Percentiles rank a stretch among this genome's conserved stretches.
phyloP scores from a whole-genome alignment of 108 stramenopile species.

The Skeletonema potamos region DNA sequence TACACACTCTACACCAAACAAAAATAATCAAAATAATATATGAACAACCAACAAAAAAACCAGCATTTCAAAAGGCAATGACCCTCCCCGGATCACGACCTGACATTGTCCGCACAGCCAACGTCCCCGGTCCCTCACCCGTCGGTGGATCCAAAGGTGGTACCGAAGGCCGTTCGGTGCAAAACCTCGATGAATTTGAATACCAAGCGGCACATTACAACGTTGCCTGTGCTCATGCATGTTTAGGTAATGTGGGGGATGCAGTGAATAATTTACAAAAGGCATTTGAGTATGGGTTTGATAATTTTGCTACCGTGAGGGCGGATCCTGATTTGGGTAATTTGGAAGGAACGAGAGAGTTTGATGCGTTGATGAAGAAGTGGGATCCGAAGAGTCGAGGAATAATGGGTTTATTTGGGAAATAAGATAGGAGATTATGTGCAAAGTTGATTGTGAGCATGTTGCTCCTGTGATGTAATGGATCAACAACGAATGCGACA shows the following conservation, averaged over 20 bases:
- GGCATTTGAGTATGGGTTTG: slow-evolving; percentile 79
- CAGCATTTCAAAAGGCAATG: slow-evolving; percentile 76
- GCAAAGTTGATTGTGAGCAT: too few relatives aligned
- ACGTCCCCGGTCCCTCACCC: slow-evolving; percentile 70
- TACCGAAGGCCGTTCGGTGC: slow-evolving; percentile 46
- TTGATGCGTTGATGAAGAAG: slow-evolving; percentile 28
- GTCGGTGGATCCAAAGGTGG: slow-evolving; percentile 78
- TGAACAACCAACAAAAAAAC: not conserved
- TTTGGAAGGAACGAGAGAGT: slow-evolving; percentile 50
- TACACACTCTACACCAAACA: not conserved
- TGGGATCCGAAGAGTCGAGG: slow-evolving; percentile 3
- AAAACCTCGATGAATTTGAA: slow-evolving; percentile 78
- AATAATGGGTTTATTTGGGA: slow-evolving; percentile 38
- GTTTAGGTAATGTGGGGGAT: slow-evolving; percentile 61
- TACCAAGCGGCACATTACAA: slow-evolving; percentile 85
- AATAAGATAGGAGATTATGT: slow-evolving; percentile 8
- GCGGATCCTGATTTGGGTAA: slow-evolving; percentile 72
- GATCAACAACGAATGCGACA: too few relatives aligned
- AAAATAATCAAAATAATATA: not conserved
- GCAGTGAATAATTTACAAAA: slow-evolving; percentile 57
- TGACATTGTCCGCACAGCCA: slow-evolving; percentile 69
- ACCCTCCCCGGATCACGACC: slow-evolving; percentile 69
- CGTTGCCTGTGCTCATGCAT: slow-evolving; percentile 75
- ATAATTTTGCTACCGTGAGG: slow-evolving; percentile 73
- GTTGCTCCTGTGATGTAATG: too few relatives aligned